Conservation (phyloP, 495 filamentous ascomycete species). For the Cladorrhinum samala region DNA sequence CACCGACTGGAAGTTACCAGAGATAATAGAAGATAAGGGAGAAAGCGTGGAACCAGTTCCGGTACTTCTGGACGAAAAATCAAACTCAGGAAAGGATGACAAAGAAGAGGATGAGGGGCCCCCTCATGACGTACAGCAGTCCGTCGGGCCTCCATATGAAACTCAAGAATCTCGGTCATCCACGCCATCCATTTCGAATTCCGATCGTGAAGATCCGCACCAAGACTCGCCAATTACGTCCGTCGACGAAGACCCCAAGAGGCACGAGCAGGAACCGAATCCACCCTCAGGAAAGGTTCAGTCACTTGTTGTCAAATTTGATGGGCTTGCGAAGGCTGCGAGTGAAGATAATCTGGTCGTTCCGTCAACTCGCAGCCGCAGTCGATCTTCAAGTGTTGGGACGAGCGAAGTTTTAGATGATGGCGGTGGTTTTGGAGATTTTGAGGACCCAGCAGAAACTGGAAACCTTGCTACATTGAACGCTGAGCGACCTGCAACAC, state of each 20-base stretch:
- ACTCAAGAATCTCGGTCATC: conserved; percentile 27
- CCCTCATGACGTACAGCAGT: conserved; percentile 1
- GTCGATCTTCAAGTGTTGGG: not conserved
- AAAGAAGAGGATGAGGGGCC: not conserved
- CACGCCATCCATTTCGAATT: conserved; percentile 37
- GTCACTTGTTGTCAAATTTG: conserved; percentile 43
- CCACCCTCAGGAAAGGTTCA: conserved; percentile 39
- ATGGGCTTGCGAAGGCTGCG: conserved; percentile 34
- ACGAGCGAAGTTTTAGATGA: conserved; percentile 20
- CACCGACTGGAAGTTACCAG: conserved; percentile 1
- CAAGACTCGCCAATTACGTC: conserved; percentile 49
- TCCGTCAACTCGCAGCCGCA: conserved; percentile 14
- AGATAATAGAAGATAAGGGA: not conserved
- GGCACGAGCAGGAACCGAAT: conserved; percentile 20
- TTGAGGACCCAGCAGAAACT: conserved; percentile 44
- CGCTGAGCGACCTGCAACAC: not conserved
- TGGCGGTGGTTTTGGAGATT: conserved; percentile 46
- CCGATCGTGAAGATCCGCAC: conserved; percentile 29
- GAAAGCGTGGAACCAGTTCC: not conserved
- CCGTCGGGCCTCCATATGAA: conserved; percentile 14
- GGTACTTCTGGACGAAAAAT: not conserved
- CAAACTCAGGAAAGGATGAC: not conserved
- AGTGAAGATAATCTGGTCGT: conserved; percentile 25
- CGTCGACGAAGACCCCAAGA: conserved; percentile 44
- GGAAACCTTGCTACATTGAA: conserved; percentile 11